Evolutionary conservation across 192 early-diverging fungal genomes (phyloP).

Genomic region (Spizellomyces punctatus): DNA sequence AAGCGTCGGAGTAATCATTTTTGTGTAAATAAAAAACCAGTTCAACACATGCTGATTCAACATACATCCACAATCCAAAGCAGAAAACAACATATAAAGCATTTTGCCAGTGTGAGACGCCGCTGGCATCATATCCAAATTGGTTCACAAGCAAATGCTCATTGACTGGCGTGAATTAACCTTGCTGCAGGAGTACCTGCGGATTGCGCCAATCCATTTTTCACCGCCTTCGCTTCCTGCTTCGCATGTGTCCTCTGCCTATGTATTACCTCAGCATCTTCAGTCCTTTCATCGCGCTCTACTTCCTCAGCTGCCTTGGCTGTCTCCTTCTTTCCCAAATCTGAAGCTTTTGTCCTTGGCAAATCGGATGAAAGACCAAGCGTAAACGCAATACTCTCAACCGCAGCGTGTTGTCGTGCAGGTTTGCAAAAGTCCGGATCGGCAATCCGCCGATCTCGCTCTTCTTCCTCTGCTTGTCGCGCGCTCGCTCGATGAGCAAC

Average conservation of each 20-base stretch:
- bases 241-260: not conserved
- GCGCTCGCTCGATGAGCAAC: not conserved
- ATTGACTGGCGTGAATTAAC: too few species aligned
- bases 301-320: not conserved
- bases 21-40: too few species aligned
- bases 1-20: too few species aligned
- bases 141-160: too few species aligned
- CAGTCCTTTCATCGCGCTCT: not conserved
- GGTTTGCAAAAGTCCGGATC: not conserved
- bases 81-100: too few species aligned
- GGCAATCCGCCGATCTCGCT: constrained; percentile 1
- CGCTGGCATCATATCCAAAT: too few species aligned
- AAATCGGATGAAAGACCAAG: not conserved
- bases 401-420: constrained; percentile 1
- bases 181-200: too few species aligned
- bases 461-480: not conserved
- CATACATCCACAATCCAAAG: too few species aligned
- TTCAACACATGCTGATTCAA: too few species aligned
- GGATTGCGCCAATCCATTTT: not conserved
- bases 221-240: not conserved
- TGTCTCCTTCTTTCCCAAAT: not conserved
- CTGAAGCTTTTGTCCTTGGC: not conserved
- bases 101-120: too few species aligned
- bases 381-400: not conserved
- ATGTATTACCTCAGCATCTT: not conserved